Base-by-base conservation (phyloP, 306 rosid genomes). In the Rosa rugosa region DNA sequence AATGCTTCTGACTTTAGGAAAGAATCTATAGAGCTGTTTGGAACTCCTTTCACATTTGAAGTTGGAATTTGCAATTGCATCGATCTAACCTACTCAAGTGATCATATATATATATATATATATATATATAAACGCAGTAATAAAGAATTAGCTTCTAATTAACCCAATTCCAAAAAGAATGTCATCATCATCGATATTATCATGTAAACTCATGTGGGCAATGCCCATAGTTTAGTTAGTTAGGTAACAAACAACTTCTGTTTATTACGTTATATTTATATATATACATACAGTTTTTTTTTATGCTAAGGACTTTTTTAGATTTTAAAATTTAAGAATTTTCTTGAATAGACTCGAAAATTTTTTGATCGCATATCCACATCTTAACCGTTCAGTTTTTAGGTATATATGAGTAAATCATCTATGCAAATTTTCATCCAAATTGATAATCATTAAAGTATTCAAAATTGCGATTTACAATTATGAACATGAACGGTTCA, bases 1-100 rank as follows among this genome's bases (percentile, higher is more conserved):
- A 51, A 57, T 70, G 81, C 75, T 64, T 75, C 83, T 69, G 83
- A 83, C 80, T 54, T 75, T 76, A 40, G 44, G 8, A 34, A 31
- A 62, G 38, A 72, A 67, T 22, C 68, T 47, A 46, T 34, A 42
- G 49, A 71, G 42, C 69, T 45, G 25, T 57, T 68, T 46, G 42
- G 64, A 81, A 69, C 64, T 62, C 71, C 75, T 79, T 79, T 75
- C 83, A 74, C 79, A 72, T 70, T 49, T 54, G 46, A 20, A 25
- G 42, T 16, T 20, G 23, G 40, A 25, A 49, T 8, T 2, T 34
- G 44, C 54, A 13, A n/a, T 36, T 49, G 23, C 18, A 34, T 34
- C n/a, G n/a, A n/a, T n/a, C 46, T 5, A 6, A 44, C n/a, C 4
- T 56, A 53, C 3, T 16, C 27, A 66, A 62, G 34, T 20, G 44